Evolutionary conservation across 2,329 filamentous ascomycete genomes (phyloP), one percentile per base, ranked within the genome.

Genomic region (Trichoderma polysporum): DNA sequence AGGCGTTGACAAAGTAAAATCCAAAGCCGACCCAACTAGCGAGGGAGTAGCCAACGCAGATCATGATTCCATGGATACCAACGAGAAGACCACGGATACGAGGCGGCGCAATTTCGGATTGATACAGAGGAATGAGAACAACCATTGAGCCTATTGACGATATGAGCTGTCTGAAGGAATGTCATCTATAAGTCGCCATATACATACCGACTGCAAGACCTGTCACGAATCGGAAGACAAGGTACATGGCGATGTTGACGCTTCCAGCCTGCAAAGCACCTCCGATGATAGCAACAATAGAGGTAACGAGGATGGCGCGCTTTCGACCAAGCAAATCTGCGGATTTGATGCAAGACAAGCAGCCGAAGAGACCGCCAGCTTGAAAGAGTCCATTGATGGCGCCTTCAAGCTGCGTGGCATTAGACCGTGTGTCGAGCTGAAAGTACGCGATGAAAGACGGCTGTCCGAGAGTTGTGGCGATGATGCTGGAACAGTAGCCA

Each of bases 21-120:
- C 27, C 58, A 17, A 49, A 22, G 47, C 41, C 58, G 47, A 50
- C 47, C 41, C 47, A 61, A 13, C 29, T 29, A 9, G 58, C 58
- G 22, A 50, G 41, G 15, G 47, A 45, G 22, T 61, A 61, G 25
- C 58, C 58, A 19, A 50, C 37, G 13, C 41, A 49, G 15, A 61
- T 50, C 58, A 61, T 61, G 58, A 61, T 41, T 25, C 58, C 58
- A 29, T 61, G 58, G 13, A 50, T 49, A n/a, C 58, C 58, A 27
- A 61, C 58, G 4, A 61, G 47, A 35, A 49, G 58, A 10, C 58
- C 58, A n/a, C 58, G 41, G 31, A 49, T 49, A 17, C 41, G 47
- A 25, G 58, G 58, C 2, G 58, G 58, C 17, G 58, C 58, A n/a
- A 61, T 49, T 50, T 61, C 58, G 19, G 58, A 61, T 35, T 61